A percentile compares a stretch with the other conserved stretches of the same genome.
Conservation (phyloP, 768 basidiomycete genomes). For the Russula virescens region DNA sequence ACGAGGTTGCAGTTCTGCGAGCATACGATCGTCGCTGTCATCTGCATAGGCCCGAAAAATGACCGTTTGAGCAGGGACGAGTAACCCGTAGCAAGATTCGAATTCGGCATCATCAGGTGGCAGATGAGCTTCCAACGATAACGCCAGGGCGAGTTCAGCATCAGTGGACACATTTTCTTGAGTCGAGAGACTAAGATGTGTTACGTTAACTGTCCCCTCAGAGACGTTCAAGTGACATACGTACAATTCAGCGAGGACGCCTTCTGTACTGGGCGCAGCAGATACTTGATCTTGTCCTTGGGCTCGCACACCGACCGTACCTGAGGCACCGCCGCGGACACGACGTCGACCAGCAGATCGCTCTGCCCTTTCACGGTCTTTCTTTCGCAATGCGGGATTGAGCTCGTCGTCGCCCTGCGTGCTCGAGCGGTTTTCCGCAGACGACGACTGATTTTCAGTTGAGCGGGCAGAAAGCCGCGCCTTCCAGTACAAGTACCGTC, state of each 20-base stretch:
- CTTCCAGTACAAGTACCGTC: slow-evolving; percentile 80
- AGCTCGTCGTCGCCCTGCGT: slow-evolving; percentile 34
- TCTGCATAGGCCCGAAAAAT: slow-evolving; percentile 85
- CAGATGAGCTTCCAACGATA: slow-evolving; percentile 16
- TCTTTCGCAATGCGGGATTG: slow-evolving; percentile 72
- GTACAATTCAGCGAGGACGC: slow-evolving; percentile 37
- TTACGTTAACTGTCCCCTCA: not conserved
- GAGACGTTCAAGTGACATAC: not conserved
- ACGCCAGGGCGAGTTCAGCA: slow-evolving; percentile 32
- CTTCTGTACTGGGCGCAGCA: slow-evolving; percentile 29
- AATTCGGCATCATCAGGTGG: slow-evolving; percentile 42
- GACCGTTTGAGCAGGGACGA: slow-evolving; percentile 73
- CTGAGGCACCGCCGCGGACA: slow-evolving; percentile 64
- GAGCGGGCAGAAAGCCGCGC: slow-evolving; percentile 39
- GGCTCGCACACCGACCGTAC: slow-evolving; percentile 8
- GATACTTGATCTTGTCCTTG: slow-evolving; percentile 2
- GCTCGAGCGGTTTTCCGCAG: slow-evolving; percentile 28
- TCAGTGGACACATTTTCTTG: slow-evolving; percentile 31
- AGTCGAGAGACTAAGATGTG: slow-evolving; percentile 10
- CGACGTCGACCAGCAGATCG: slow-evolving; percentile 61
- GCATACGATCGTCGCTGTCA: slow-evolving; percentile 84
- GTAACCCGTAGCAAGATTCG: slow-evolving; percentile 72
- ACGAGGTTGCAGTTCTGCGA: slow-evolving; percentile 81
- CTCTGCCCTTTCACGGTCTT: slow-evolving; percentile 60
- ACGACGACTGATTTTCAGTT: slow-evolving; percentile 31